These are phyloP conservation scores for Taphrina pruni DNA, from an alignment of 1,139 yeast species.

Conservation along the genomic window DNA sequence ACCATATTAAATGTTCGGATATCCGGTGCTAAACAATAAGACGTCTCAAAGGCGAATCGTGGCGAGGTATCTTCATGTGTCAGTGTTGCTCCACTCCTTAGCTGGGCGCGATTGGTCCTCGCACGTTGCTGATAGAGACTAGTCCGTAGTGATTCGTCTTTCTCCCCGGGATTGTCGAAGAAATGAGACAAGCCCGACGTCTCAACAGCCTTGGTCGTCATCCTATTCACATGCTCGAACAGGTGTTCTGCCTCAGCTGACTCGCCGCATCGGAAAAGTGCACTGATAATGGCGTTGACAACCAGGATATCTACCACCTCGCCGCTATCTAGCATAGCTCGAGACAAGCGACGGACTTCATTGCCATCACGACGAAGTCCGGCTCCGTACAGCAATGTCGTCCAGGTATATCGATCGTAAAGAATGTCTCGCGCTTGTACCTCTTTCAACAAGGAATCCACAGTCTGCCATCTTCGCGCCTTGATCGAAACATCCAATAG, in stretches of 20 bases:
- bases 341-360: constrained; percentile 15
- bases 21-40: constrained; percentile 26
- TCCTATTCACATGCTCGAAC: constrained; percentile 13
- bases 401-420: constrained; percentile 36
- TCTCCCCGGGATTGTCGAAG: neutral
- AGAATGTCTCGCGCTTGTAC: constrained; percentile 25
- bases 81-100: constrained; percentile 6
- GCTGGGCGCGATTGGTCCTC: constrained; percentile 9
- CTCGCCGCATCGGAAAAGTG: constrained; percentile 33
- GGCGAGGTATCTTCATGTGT: constrained; percentile 26
- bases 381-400: constrained; percentile 11
- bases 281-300: constrained; percentile 35
- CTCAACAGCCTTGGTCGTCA: constrained; percentile 1
- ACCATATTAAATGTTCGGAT: constrained; percentile 23
- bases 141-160: neutral
- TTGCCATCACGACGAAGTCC: constrained; percentile 22
- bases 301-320: constrained; percentile 38
- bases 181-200: neutral
- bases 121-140: constrained; percentile 29
- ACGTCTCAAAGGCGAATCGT: neutral
- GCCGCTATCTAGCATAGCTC: constrained; percentile 26
- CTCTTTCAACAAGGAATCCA: constrained; percentile 21
- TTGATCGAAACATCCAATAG: constrained; percentile 35
- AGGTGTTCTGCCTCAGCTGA: constrained; percentile 33
- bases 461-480: constrained; percentile 32